Evolutionary conservation across 192 early-diverging fungal species (phyloP).

Genomic region (Umbelopsis sp.): DNA sequence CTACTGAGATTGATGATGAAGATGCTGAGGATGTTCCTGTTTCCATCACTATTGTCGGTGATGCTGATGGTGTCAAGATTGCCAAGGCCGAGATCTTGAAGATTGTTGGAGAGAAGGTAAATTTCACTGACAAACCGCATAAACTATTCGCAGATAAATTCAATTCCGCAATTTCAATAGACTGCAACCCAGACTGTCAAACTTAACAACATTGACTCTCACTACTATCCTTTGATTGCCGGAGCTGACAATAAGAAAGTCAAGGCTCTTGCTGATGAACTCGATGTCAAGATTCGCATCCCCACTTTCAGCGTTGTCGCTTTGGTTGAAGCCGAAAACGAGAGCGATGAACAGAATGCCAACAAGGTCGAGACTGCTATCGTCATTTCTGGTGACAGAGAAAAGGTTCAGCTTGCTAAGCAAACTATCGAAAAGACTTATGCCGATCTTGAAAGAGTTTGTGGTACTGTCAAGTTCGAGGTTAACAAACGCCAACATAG

Average conservation of each 20-base stretch:
- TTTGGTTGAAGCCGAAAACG: slow-evolving; percentile 46
- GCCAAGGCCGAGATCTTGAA: slow-evolving; percentile 86
- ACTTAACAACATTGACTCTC: slow-evolving; percentile 67
- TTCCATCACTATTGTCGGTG: slow-evolving; percentile 79
- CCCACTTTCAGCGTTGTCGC: slow-evolving; percentile 51
- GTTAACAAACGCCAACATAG: slow-evolving; percentile 93
- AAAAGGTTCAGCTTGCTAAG: slow-evolving; percentile 66
- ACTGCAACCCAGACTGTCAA: slow-evolving; percentile 70
- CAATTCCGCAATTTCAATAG: slow-evolving; percentile 33
- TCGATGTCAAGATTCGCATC: slow-evolving; percentile 76
- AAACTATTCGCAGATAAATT: background rate
- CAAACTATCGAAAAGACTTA: slow-evolving; percentile 60
- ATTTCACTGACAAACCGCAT: slow-evolving; percentile 6
- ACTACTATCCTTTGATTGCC: slow-evolving; percentile 82
- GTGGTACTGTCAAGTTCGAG: slow-evolving; percentile 64
- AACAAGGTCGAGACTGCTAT: slow-evolving; percentile 53
- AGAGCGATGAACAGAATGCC: slow-evolving; percentile 22
- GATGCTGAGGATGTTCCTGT: slow-evolving; percentile 72
- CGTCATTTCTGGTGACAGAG: slow-evolving; percentile 77
- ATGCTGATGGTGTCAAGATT: slow-evolving; percentile 75
- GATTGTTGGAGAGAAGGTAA: slow-evolving; percentile 72
- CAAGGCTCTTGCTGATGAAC: slow-evolving; percentile 59
- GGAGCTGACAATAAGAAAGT: slow-evolving; percentile 71
- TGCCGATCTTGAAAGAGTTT: slow-evolving; percentile 63
- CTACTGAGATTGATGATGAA: slow-evolving; percentile 38